Evolutionary conservation across 768 basidiomycete species (phyloP).

Genomic region (Pleurotus sapidus): DNA sequence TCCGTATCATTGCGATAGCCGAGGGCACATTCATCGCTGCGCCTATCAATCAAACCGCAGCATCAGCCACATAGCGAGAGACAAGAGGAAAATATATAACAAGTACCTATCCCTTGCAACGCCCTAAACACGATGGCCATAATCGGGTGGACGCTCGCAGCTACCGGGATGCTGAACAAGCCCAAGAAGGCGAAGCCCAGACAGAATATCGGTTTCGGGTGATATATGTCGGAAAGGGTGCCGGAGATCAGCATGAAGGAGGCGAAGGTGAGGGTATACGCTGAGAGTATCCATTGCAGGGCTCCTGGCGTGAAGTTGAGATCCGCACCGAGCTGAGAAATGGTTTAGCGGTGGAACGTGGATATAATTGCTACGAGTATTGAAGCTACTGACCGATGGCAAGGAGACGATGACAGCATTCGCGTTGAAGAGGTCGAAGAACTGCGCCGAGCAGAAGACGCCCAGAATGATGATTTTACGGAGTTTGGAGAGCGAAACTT

Average conservation of each 20-base stretch:
- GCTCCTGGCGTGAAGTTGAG: too few species aligned
- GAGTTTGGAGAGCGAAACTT: too few species aligned
- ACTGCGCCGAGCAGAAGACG: too few species aligned
- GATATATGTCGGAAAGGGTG: slow-evolving; percentile 14
- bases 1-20: slow-evolving; percentile 37
- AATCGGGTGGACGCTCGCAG: slow-evolving; percentile 7
- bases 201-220: slow-evolving; percentile 17
- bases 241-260: slow-evolving; percentile 24
- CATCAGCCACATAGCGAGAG: background rate
- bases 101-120: slow-evolving; percentile 12
- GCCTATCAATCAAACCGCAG: slow-evolving; percentile 16
- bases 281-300: slow-evolving; percentile 34
- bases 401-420: too few species aligned
- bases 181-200: slow-evolving; percentile 11
- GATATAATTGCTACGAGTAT: too few species aligned
- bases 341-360: background rate
- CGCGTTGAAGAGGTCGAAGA: too few species aligned
- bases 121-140: slow-evolving; percentile 12
- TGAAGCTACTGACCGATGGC: too few species aligned
- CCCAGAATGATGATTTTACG: too few species aligned
- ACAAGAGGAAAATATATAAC: background rate
- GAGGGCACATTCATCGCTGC: slow-evolving; percentile 46
- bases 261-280: slow-evolving; percentile 40
- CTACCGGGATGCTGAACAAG: slow-evolving; percentile 8
- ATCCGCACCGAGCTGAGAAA: too few species aligned